These are phyloP conservation scores for Vicia sativa DNA, from an alignment of 306 rosid species.

Conservation along the genomic window DNA sequence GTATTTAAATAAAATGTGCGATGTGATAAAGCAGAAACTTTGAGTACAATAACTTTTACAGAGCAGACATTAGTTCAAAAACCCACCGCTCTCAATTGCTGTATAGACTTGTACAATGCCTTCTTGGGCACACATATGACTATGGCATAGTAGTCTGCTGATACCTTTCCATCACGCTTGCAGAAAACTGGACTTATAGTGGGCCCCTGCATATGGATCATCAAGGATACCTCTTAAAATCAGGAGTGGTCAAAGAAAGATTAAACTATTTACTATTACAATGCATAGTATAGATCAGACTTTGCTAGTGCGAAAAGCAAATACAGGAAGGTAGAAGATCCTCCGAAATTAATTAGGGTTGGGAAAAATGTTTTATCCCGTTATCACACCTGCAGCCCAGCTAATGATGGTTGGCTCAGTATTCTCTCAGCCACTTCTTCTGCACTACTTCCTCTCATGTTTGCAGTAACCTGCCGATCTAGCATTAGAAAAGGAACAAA, in stretches of 20 bases:
- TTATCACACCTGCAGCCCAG: slow-evolving; percentile 88
- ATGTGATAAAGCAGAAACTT: neutral
- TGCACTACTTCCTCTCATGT: slow-evolving; percentile 91
- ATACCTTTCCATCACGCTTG: slow-evolving; percentile 65
- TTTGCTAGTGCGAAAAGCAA: slow-evolving; percentile 24
- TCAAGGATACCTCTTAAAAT: slow-evolving; percentile 22
- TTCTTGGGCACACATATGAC: slow-evolving; percentile 90
- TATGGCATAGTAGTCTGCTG: slow-evolving; percentile 78
- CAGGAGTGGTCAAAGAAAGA: slow-evolving; percentile 18
- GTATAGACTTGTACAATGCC: slow-evolving; percentile 78
- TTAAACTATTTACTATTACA: slow-evolving; percentile 8
- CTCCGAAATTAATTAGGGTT: neutral
- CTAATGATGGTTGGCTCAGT: slow-evolving; percentile 76
- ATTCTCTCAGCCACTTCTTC: slow-evolving; percentile 90
- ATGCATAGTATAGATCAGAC: slow-evolving; percentile 2
- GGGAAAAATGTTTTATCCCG: slow-evolving; percentile 22
- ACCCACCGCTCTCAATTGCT: slow-evolving; percentile 89
- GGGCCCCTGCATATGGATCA: slow-evolving; percentile 74
- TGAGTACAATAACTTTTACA: slow-evolving; percentile 3
- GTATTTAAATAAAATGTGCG: slow-evolving; percentile 22
- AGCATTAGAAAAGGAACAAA: slow-evolving; percentile 38
- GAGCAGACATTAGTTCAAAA: slow-evolving; percentile 14
- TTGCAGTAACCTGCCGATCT: slow-evolving; percentile 79
- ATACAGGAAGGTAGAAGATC: neutral
- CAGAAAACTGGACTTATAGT: slow-evolving; percentile 84